Conservation (phyloP, 2,329 filamentous ascomycete genomes). For the Penicillium sp. region DNA sequence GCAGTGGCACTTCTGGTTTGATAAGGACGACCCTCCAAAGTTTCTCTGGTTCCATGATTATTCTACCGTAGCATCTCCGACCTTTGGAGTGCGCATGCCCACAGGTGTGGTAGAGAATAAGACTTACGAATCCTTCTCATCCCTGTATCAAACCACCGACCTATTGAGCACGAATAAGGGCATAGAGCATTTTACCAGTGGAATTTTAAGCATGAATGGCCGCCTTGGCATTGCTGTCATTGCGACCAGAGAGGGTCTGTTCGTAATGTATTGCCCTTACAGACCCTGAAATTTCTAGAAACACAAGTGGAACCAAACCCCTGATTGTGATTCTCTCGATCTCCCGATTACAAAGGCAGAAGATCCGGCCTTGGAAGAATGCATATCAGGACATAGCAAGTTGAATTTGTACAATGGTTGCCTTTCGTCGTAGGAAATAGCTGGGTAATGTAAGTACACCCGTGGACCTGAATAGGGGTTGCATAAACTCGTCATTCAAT, state of each 20-base stretch:
- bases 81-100: not conserved
- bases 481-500: too few species aligned
- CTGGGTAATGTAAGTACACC: too few species aligned
- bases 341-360: not conserved
- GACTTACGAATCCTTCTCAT: slow-evolving; percentile 1
- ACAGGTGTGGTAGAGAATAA: not conserved
- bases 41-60: too few species aligned
- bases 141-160: not conserved
- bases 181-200: not conserved
- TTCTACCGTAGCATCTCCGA: too few species aligned
- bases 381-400: too few species aligned
- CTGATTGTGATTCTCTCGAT: not conserved
- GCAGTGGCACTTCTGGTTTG: not conserved
- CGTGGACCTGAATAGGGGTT: too few species aligned
- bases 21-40: not conserved
- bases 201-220: slow-evolving; percentile 15
- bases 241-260: not conserved
- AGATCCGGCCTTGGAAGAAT: too few species aligned
- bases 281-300: slow-evolving; percentile 1
- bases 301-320: not conserved
- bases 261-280: not conserved
- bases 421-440: too few species aligned
- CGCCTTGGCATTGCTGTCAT: slow-evolving; percentile 21
- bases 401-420: too few species aligned
- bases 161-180: too few species aligned